Evolutionary conservation across 2,329 filamentous ascomycete genomes (phyloP).

Genomic region (Pseudocercospora crystallina): DNA sequence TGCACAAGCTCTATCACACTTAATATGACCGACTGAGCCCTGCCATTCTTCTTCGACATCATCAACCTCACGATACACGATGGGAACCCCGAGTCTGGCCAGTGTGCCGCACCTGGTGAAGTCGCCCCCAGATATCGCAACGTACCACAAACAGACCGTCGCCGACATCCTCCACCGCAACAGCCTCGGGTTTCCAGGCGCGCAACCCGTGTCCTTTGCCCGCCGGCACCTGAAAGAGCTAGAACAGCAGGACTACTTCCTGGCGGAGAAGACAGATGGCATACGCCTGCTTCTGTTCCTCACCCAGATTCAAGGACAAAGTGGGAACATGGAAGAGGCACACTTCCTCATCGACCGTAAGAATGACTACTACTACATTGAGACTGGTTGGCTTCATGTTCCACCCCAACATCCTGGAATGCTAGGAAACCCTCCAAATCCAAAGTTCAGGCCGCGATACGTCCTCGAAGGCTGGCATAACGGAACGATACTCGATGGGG

Average conservation of each 20-base stretch:
- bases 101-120: constrained; percentile 14
- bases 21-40: no score
- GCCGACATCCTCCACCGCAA: constrained; percentile 66
- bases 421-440: constrained; percentile 53
- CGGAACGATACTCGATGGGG: constrained; percentile 84
- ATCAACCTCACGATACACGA: constrained; percentile 1
- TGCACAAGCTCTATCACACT: no score
- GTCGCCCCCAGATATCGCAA: constrained; percentile 25
- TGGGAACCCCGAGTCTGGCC: constrained; percentile 19
- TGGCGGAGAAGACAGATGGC: constrained; percentile 97
- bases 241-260: constrained; percentile 82
- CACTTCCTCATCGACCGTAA: constrained; percentile 96
- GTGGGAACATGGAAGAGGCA: constrained; percentile 46
- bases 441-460: constrained; percentile 8
- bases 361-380: constrained; percentile 92
- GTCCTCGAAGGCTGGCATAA: constrained; percentile 66
- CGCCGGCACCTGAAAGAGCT: constrained; percentile 80
- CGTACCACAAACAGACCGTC: constrained; percentile 31
- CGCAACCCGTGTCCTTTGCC: constrained; percentile 91
- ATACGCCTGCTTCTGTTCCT: constrained; percentile 94
- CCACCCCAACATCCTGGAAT: constrained; percentile 50
- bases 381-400: constrained; percentile 70
- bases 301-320: constrained; percentile 56
- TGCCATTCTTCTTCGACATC: not conserved
- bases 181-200: constrained; percentile 74